A percentile compares a stretch with the other conserved stretches of the same genome.
Conservation (phyloP, 2,329 filamentous ascomycete species). For the Ceratocystiopsis minuta region DNA sequence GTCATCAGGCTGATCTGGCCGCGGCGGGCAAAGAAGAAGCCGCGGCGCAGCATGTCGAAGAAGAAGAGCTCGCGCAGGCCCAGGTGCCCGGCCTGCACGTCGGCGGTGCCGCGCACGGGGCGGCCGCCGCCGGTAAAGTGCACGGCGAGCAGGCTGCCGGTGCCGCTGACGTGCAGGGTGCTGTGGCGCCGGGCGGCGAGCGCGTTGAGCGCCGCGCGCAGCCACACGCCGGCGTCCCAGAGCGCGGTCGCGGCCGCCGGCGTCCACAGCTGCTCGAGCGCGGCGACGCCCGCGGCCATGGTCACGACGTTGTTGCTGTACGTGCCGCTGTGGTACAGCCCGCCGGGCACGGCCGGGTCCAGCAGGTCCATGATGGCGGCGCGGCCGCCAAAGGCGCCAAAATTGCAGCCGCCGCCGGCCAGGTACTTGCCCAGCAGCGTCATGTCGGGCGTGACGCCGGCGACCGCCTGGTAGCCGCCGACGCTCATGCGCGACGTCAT, state of each 20-base stretch:
- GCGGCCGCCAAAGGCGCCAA: constrained; percentile 39
- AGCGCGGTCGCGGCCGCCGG: too few species aligned
- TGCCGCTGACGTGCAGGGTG: not conserved
- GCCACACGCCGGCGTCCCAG: constrained; percentile 5
- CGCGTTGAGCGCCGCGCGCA: constrained; percentile 5
- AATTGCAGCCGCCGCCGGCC: constrained; percentile 34
- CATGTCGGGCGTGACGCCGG: constrained; percentile 41
- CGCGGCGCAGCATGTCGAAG: not conserved
- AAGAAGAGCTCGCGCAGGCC: not conserved
- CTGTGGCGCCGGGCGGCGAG: not conserved
- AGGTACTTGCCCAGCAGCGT: constrained; percentile 39
- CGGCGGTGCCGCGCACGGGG: not conserved
- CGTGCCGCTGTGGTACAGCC: constrained; percentile 39
- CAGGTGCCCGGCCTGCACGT: not conserved
- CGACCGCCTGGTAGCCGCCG: constrained; percentile 33
- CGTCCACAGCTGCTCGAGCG: constrained; percentile 17
- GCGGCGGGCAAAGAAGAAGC: not conserved
- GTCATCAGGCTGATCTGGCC: not conserved
- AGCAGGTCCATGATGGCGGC: constrained; percentile 54
- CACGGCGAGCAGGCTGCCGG: not conserved
- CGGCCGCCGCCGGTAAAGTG: not conserved
- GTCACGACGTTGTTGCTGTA: constrained; percentile 45
- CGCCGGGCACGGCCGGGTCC: constrained; percentile 40
- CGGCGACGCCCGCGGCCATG: constrained; percentile 34
- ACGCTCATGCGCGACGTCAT: constrained; percentile 42